Percentiles rank a stretch among this genome's conserved stretches.
Evolutionary conservation across 352 stramenopile species (phyloP).

Genomic region (Phytophthora colocasiae): DNA sequence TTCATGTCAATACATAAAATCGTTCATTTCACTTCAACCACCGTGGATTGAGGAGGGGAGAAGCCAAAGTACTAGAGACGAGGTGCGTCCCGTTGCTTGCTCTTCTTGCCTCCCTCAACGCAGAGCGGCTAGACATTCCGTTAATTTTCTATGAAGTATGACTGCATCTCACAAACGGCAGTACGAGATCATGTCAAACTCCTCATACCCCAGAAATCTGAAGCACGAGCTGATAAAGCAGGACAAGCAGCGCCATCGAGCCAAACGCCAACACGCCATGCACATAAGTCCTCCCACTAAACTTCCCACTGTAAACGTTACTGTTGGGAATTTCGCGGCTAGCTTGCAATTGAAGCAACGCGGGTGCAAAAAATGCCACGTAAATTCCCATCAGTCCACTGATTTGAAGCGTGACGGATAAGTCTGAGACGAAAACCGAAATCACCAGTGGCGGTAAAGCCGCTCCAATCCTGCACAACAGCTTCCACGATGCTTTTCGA

Average conservation of each 20-base stretch:
- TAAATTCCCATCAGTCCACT: conserved; percentile 82
- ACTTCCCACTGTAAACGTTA: conserved; percentile 74
- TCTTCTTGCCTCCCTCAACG: conserved; percentile 25
- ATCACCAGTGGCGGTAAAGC: conserved; percentile 80
- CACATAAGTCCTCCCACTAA: conserved; percentile 62
- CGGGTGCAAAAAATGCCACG: conserved; percentile 83
- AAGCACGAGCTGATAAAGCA: conserved; percentile 67
- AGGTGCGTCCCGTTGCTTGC: background rate
- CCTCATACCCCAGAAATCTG: conserved; percentile 33
- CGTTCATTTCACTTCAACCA: conserved; percentile 23
- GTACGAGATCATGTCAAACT: background rate
- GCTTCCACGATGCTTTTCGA: conserved; percentile 60
- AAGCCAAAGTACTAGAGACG: conserved; percentile 1
- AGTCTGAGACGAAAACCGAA: conserved; percentile 83
- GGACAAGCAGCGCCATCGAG: conserved; percentile 58
- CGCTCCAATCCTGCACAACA: conserved; percentile 82
- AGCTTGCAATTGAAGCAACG: conserved; percentile 69
- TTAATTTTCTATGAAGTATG: conserved; percentile 1
- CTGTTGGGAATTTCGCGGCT: conserved; percentile 50
- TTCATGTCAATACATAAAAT: conserved; percentile 17
- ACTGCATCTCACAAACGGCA: background rate
- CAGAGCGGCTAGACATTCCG: conserved; percentile 10
- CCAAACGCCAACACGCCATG: conserved; percentile 77
- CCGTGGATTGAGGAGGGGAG: conserved; percentile 27
- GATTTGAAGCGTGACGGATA: conserved; percentile 89